phyloP scores from a whole-genome alignment of 352 stramenopile species.

The Globisporangium splendens region DNA sequence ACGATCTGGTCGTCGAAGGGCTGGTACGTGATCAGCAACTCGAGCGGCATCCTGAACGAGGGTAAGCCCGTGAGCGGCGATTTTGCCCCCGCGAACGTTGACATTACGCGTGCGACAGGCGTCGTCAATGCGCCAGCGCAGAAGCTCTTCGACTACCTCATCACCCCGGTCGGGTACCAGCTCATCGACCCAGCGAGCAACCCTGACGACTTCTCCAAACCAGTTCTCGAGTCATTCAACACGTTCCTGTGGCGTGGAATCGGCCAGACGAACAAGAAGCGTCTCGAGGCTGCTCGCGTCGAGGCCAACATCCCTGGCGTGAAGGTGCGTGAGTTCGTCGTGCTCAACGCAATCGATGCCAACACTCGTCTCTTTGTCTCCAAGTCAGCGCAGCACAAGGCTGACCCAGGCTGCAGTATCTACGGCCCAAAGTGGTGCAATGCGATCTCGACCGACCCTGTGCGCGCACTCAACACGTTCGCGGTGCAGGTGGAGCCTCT shows the following conservation, averaged over 20 bases:
- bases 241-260: constrained; percentile 19
- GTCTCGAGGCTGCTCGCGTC: no score
- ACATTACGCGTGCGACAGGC: constrained; percentile 21
- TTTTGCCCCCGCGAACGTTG: constrained; percentile 20
- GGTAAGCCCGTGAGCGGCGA: constrained; percentile 25
- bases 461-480: constrained; percentile 19
- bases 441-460: constrained; percentile 15
- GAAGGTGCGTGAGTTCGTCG: constrained; percentile 6
- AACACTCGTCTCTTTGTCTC: constrained; percentile 12
- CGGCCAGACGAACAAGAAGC: no score
- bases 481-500: constrained; percentile 16
- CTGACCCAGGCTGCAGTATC: constrained; percentile 17
- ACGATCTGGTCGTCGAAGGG: constrained; percentile 23
- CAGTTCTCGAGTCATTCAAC: constrained; percentile 21
- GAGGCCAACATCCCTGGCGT: constrained; percentile 1
- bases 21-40: constrained; percentile 26
- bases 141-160: constrained; percentile 30
- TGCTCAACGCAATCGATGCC: constrained; percentile 18
- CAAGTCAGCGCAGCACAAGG: constrained; percentile 18
- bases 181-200: constrained; percentile 33
- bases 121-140: constrained; percentile 24
- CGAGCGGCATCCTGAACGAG: constrained; percentile 27
- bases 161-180: constrained; percentile 26
- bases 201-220: constrained; percentile 27
- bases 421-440: constrained; percentile 18